Conservation (phyloP, 2,329 filamentous ascomycete species). For the Fusarium sp. region DNA sequence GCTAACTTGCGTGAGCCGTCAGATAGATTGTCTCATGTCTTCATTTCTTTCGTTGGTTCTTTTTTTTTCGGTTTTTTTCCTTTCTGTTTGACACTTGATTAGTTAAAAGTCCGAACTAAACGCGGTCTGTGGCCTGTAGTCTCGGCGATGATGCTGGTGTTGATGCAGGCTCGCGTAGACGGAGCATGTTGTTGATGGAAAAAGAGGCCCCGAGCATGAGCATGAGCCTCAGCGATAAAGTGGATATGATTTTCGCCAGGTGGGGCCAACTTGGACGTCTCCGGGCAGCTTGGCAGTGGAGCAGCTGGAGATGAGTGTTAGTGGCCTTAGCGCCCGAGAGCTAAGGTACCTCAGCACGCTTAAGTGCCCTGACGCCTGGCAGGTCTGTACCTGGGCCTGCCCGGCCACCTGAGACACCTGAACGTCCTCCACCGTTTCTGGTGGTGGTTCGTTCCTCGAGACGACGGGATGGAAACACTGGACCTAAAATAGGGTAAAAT, state of each 20-base stretch:
- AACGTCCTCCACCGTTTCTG: conserved; percentile 32
- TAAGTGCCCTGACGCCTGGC: no score
- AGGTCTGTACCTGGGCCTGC: no score
- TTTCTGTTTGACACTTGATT: neutral
- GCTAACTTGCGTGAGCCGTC: conserved; percentile 1
- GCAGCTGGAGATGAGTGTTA: conserved; percentile 2
- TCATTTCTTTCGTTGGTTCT: conserved; percentile 1
- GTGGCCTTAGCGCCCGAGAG: conserved; percentile 16
- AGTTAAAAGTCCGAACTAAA: neutral
- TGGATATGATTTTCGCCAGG: neutral
- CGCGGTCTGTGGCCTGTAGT: neutral
- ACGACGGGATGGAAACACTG: no score
- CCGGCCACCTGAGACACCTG: conserved; percentile 40
- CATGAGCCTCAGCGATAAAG: conserved; percentile 10
- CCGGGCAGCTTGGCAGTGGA: no score
- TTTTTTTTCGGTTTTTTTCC: conserved; percentile 2
- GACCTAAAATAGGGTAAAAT: no score
- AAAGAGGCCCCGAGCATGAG: conserved; percentile 23
- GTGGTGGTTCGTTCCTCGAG: conserved; percentile 13
- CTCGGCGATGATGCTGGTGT: conserved; percentile 19
- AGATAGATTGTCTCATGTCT: neutral
- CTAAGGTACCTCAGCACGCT: neutral
- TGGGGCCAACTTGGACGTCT: neutral
- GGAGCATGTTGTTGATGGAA: conserved; percentile 41
- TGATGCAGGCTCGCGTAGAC: conserved; percentile 21